Conservation (phyloP, 352 stramenopile genomes). For the Phytophthora quininea region DNA sequence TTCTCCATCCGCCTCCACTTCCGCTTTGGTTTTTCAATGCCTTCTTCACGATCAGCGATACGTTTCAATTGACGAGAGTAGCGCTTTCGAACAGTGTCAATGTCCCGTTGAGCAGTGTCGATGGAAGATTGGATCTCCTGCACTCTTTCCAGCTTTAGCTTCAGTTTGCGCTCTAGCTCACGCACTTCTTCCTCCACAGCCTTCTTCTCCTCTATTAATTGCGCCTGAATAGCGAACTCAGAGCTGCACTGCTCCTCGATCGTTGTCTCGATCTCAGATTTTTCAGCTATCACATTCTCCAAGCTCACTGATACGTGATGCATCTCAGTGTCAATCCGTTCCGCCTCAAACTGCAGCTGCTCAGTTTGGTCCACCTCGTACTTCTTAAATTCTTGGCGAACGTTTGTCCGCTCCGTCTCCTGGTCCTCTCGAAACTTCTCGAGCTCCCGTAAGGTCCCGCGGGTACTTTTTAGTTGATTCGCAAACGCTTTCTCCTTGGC, state of each 20-base stretch:
- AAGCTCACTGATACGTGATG: slow-evolving; percentile 78
- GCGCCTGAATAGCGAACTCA: slow-evolving; percentile 57
- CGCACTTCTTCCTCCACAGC: slow-evolving; percentile 74
- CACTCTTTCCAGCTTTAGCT: slow-evolving; percentile 61
- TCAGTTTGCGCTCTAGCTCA: slow-evolving; percentile 73
- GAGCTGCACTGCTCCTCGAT: slow-evolving; percentile 79
- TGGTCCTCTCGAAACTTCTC: slow-evolving; percentile 84
- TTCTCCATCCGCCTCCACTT: slow-evolving; percentile 73
- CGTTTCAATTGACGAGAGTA: slow-evolving; percentile 85
- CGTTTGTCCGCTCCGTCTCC: slow-evolving; percentile 47
- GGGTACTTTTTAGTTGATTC: slow-evolving; percentile 77
- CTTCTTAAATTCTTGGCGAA: slow-evolving; percentile 64
- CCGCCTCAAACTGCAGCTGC: slow-evolving; percentile 79
- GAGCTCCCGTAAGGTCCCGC: slow-evolving; percentile 70
- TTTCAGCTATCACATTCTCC: slow-evolving; percentile 71
- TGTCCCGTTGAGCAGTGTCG: slow-evolving; percentile 75
- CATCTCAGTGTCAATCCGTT: slow-evolving; percentile 77
- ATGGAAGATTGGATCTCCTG: slow-evolving; percentile 69
- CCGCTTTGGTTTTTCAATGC: slow-evolving; percentile 71
- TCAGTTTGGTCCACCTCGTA: slow-evolving; percentile 74
- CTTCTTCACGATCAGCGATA: slow-evolving; percentile 74
- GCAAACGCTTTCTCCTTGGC: slow-evolving; percentile 80
- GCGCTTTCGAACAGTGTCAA: slow-evolving; percentile 70
- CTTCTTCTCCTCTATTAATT: slow-evolving; percentile 62
- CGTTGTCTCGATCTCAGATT: slow-evolving; percentile 76